Base-by-base conservation (phyloP, 495 filamentous ascomycete genomes). In the Paragyromitra xinjiangensis region DNA sequence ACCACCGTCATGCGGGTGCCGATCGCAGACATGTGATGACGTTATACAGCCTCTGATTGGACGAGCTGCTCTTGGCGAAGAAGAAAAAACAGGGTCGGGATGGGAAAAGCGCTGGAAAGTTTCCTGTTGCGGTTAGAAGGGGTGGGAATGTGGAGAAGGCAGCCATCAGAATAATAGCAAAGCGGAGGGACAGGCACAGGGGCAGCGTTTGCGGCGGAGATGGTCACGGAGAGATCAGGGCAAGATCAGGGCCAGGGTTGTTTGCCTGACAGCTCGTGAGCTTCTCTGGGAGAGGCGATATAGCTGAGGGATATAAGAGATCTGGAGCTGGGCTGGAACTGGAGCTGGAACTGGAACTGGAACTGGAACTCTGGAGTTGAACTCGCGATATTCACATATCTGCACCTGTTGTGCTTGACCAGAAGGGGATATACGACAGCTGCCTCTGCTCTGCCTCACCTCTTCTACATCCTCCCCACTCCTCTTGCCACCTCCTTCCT, bases 181-280 rank as follows among this genome's bases (percentile, higher is more conserved):
- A 3, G 29, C 29, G 29, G 29, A 34, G 0, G 29, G 29, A 34
- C 29, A 34, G 29, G 29, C 29, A 34, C 29, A 34, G 29, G 29
- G 29, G 29, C 29, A 34, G 29, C 29, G 29, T 34, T 34, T 34
- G n/a, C n/a, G 24, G 51, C 14, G 16, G 44, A 12, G 11, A 12
- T 48, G 44, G 44, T 48, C 44, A 48, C 44, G 12, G 44, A 48
- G 44, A 48, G 55, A 19, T 58, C 55, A 58, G 55, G 55, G 55
- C 55, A 29, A 58, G 55, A 58, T 58, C 55, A 58, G 55, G 55
- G 55, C 24, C 19, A 29, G 55, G 55, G 55, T 58, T 58, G 9
- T 39, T 51, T 22, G 19, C 50, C 50, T 6, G 29, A 24, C 55
- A 34, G 29, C 55, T 14, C 26, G 26, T 34, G 59, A 68, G 44